Percentiles rank a stretch among this genome's conserved stretches.
These are phyloP conservation scores for Pelargonium australe DNA, from an alignment of 441 rosid species.

Conservation along the genomic window DNA sequence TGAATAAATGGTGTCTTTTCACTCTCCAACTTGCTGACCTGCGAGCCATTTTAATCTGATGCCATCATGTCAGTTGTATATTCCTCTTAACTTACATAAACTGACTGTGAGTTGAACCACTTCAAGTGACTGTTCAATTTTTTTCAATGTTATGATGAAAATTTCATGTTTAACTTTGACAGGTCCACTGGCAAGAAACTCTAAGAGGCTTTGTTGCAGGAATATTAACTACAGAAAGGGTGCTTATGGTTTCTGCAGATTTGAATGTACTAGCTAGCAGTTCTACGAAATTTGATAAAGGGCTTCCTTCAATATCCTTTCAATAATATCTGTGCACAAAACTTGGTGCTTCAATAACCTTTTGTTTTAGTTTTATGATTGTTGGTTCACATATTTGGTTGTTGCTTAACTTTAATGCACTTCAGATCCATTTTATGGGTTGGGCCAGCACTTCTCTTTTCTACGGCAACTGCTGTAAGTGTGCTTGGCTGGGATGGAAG, in stretches of 20 bases:
- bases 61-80: background rate
- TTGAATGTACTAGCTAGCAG: slow-evolving; percentile 82
- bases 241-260: slow-evolving; percentile 86
- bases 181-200: slow-evolving; percentile 98
- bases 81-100: too few relatives aligned
- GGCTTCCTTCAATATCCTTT: slow-evolving; percentile 96
- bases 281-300: slow-evolving; percentile 80
- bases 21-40: background rate
- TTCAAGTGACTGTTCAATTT: background rate
- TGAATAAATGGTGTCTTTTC: background rate
- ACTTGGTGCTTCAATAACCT: slow-evolving; percentile 8
- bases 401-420: slow-evolving; percentile 60
- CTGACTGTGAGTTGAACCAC: background rate
- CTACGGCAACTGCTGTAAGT: slow-evolving; percentile 78
- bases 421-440: slow-evolving; percentile 95
- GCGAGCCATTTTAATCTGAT: background rate
- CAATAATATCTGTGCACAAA: slow-evolving; percentile 11
- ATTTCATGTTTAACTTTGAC: slow-evolving; percentile 12
- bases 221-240: slow-evolving; percentile 81
- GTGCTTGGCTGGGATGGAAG: slow-evolving; percentile 98
- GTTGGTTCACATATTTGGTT: slow-evolving; percentile 24
- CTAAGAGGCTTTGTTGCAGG: slow-evolving; percentile 90
- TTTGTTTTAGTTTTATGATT: slow-evolving; percentile 5
- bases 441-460: slow-evolving; percentile 96
- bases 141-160: background rate